phyloP scores from a whole-genome alignment of 2,329 filamentous ascomycete genomes.

The Alternaria tenuissima region DNA sequence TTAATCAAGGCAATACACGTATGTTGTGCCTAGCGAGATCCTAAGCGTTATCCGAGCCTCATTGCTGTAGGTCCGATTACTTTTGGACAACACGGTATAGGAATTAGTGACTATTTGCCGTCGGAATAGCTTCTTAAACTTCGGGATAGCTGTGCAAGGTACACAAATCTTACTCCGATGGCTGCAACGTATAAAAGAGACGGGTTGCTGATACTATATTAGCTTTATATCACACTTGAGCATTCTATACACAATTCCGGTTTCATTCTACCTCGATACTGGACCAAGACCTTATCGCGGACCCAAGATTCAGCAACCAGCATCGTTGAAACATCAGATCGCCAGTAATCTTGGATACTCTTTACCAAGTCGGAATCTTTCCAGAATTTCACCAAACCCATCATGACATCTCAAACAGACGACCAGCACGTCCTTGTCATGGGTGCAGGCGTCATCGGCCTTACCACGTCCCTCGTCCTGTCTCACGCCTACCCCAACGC shows the following conservation, averaged over 20 bases:
- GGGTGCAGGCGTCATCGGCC: constrained; percentile 70
- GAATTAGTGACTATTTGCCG: constrained; percentile 10
- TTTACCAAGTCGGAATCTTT: background rate
- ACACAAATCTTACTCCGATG: background rate
- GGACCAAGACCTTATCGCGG: background rate
- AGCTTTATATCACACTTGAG: background rate
- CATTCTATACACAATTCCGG: background rate
- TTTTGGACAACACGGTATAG: background rate
- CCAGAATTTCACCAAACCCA: background rate
- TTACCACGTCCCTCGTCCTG: constrained; percentile 70
- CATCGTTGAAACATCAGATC: background rate
- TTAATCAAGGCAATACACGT: background rate
- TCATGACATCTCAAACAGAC: constrained; percentile 20
- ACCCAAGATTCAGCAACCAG: background rate
- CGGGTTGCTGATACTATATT: background rate
- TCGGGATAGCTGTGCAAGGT: constrained; percentile 6
- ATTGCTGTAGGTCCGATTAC: background rate
- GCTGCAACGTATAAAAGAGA: background rate
- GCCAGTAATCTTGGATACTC: background rate
- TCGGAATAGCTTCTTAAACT: constrained; percentile 16
- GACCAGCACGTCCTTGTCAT: constrained; percentile 38
- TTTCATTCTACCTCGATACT: background rate
- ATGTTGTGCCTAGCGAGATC: background rate
- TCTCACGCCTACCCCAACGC: constrained; percentile 62
- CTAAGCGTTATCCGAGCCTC: background rate